A percentile compares a stretch with the other conserved stretches of the same genome.
phyloP scores from a whole-genome alignment of 352 stramenopile species.

The Globisporangium recalcitrans region DNA sequence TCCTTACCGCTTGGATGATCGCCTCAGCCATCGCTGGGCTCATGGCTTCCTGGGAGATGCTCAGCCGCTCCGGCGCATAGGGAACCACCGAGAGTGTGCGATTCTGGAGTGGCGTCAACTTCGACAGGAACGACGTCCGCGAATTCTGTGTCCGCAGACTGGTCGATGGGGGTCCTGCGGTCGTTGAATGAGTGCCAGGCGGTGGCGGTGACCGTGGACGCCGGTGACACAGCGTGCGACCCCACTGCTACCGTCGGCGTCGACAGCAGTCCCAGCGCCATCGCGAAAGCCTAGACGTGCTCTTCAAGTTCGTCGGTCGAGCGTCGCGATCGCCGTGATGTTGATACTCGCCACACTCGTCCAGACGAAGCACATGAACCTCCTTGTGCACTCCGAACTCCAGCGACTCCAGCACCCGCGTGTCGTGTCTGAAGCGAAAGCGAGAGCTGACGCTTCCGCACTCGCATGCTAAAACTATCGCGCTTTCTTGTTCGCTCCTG shows the following conservation, averaged over 20 bases:
- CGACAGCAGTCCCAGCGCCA: neutral
- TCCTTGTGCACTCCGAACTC: neutral
- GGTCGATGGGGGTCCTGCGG: neutral
- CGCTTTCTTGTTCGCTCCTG: neutral
- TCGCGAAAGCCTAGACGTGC: neutral
- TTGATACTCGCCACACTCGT: neutral
- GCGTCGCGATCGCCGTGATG: neutral
- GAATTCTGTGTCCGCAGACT: neutral
- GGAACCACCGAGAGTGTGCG: constrained; percentile 48
- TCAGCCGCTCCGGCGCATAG: constrained; percentile 58
- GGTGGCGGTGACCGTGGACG: neutral
- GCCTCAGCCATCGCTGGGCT: constrained; percentile 42
- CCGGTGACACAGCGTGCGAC: neutral
- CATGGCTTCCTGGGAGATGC: constrained; percentile 48
- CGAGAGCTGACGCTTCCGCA: neutral
- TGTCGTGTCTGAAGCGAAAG: neutral
- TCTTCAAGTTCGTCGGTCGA: neutral
- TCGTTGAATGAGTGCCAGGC: neutral
- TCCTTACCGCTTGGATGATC: constrained; percentile 35
- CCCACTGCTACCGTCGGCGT: neutral
- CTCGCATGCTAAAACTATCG: neutral
- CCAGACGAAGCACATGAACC: constrained; percentile 4
- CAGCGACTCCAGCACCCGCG: neutral
- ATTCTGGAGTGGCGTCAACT: constrained; percentile 39
- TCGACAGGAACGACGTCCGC: constrained; percentile 45